phyloP scores from a whole-genome alignment of 345 rosid genomes.

The Populus tremula region DNA sequence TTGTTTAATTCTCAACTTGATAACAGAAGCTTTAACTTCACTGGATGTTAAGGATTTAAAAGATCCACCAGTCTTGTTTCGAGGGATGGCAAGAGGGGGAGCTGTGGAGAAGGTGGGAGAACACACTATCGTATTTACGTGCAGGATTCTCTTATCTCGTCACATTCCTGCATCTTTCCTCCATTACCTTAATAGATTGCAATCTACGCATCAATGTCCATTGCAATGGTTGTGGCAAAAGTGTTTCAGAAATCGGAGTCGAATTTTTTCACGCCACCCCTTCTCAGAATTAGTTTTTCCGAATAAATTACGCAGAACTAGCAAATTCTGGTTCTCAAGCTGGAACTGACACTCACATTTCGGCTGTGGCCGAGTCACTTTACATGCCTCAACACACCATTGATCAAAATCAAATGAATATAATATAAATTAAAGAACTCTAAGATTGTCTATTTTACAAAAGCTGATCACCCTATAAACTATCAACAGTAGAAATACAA shows the following conservation, averaged over 20 bases:
- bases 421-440: neutral
- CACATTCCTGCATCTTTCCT: slow-evolving; percentile 57
- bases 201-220: neutral
- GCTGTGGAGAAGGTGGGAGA: slow-evolving; percentile 59
- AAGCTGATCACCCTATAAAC: slow-evolving; percentile 1
- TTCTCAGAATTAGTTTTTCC: neutral
- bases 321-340: neutral
- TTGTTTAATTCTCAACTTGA: too few relatives aligned
- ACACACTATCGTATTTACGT: slow-evolving; percentile 60
- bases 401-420: neutral
- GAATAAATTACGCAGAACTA: neutral
- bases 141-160: slow-evolving; percentile 46
- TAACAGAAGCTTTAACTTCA: too few relatives aligned
- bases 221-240: neutral
- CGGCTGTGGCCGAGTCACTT: neutral
- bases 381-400: neutral
- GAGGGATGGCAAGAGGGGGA: slow-evolving; percentile 62
- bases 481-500: slow-evolving; percentile 8
- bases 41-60: too few relatives aligned
- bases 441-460: slow-evolving; percentile 19
- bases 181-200: slow-evolving; percentile 20
- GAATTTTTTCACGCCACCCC: neutral
- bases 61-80: slow-evolving; percentile 41
- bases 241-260: neutral
- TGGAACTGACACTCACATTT: neutral